Conservation (phyloP, 2,329 filamentous ascomycete genomes). For the Neonectria ditissima region DNA sequence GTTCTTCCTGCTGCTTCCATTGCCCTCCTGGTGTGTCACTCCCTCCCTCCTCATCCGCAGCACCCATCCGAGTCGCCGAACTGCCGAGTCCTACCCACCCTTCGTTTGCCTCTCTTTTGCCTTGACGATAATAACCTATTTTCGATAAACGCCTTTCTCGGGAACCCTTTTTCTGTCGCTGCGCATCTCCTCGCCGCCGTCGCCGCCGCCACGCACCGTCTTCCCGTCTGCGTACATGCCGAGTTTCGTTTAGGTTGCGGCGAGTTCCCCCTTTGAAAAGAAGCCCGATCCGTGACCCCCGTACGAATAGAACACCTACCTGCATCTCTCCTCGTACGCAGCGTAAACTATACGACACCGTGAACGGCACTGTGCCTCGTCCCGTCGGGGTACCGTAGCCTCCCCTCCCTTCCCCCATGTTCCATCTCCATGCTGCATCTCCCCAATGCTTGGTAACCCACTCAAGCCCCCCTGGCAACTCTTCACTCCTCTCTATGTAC, state of each 20-base stretch:
- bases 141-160: neutral
- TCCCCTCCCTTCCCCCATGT: no score
- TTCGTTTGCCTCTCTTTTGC: neutral
- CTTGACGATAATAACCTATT: no score
- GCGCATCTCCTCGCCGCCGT: neutral
- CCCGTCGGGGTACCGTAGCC: neutral
- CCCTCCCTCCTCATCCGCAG: neutral
- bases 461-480: conserved; percentile 10
- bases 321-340: neutral
- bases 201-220: neutral
- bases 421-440: conserved; percentile 5
- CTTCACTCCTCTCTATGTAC: neutral
- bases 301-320: neutral
- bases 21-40: neutral
- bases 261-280: neutral
- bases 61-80: conserved; percentile 7
- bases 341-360: neutral
- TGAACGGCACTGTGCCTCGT: neutral
- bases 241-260: neutral
- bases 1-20: conserved; percentile 6
- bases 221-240: neutral
- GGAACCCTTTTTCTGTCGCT: neutral
- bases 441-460: conserved; percentile 26
- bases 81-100: conserved; percentile 13
- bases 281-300: neutral